Percentiles rank a stretch among this genome's conserved stretches.
These are phyloP conservation scores for Tausonia pullulans DNA, from an alignment of 1,284 basidiomycete species.

Conservation along the genomic window DNA sequence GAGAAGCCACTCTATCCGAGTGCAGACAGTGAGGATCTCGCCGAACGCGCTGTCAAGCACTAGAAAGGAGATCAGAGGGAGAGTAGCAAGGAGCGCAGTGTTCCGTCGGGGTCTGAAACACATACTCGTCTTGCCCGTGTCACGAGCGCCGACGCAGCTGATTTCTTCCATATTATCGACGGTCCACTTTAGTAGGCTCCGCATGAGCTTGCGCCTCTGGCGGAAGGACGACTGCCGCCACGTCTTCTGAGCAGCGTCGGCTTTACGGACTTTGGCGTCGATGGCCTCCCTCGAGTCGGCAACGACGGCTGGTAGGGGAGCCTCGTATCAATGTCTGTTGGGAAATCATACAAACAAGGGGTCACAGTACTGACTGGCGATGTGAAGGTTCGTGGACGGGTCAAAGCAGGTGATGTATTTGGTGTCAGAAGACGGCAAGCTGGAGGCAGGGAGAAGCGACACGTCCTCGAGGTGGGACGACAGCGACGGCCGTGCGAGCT, in stretches of 20 bases:
- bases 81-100: neutral
- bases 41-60: constrained; percentile 82
- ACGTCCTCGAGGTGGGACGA: constrained; percentile 29
- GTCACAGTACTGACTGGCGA: constrained; percentile 42
- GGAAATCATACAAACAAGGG: neutral
- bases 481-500: neutral
- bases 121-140: constrained; percentile 91
- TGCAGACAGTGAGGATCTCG: constrained; percentile 76
- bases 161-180: constrained; percentile 63
- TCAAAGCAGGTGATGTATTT: constrained; percentile 81
- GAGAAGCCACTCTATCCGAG: constrained; percentile 60
- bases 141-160: constrained; percentile 79
- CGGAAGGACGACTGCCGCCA: constrained; percentile 66
- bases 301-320: constrained; percentile 26
- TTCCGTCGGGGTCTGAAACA: constrained; percentile 19
- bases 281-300: constrained; percentile 51
- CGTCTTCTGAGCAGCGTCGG: constrained; percentile 52
- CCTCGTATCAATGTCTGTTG: neutral
- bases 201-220: constrained; percentile 64
- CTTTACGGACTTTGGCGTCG: constrained; percentile 52
- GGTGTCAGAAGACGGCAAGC: constrained; percentile 5
- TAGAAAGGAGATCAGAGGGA: constrained; percentile 26
- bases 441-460: constrained; percentile 41
- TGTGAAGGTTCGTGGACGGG: constrained; percentile 71
- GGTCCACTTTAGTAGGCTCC: constrained; percentile 80